Conservation (phyloP, 768 basidiomycete genomes). For the Xanthoconium stramineum region DNA sequence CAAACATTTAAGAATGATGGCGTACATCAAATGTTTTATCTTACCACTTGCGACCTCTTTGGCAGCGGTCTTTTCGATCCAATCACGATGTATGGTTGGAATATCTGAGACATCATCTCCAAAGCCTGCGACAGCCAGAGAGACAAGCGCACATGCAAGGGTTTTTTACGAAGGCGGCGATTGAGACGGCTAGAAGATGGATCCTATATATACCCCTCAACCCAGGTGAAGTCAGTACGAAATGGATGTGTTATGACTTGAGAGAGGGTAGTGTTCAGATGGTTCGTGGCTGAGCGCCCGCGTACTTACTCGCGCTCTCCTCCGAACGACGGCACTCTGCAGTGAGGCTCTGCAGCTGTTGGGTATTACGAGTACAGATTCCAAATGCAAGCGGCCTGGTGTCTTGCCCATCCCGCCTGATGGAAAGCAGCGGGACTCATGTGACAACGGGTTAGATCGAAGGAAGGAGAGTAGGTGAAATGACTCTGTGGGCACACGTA, state of each 20-base stretch:
- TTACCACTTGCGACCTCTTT: slow-evolving; percentile 24
- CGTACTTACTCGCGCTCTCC: slow-evolving; percentile 51
- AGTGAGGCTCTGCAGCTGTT: slow-evolving; percentile 44
- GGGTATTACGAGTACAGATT: slow-evolving; percentile 42
- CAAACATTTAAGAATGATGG: not conserved
- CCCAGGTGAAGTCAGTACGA: slow-evolving; percentile 18
- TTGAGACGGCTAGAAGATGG: slow-evolving; percentile 33
- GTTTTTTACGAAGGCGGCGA: slow-evolving; percentile 46
- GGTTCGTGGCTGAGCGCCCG: not conserved
- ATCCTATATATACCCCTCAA: slow-evolving; percentile 11
- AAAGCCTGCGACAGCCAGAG: slow-evolving; percentile 58
- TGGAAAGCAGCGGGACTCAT: slow-evolving; percentile 53
- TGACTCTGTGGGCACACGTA: slow-evolving; percentile 31
- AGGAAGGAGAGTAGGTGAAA: not conserved
- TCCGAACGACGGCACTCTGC: slow-evolving; percentile 58
- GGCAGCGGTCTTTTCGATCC: slow-evolving; percentile 50
- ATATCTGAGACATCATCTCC: slow-evolving; percentile 62
- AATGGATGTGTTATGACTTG: slow-evolving; percentile 10
- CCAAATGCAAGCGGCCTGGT: slow-evolving; percentile 42
- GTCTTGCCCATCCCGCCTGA: slow-evolving; percentile 41
- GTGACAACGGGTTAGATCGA: not conserved
- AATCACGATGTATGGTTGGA: slow-evolving; percentile 57
- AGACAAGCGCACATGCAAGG: slow-evolving; percentile 56
- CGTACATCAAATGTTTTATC: slow-evolving; percentile 25
- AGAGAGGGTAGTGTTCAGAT: not conserved